Evolutionary conservation across 768 basidiomycete species (phyloP).

Genomic region (Flagelloscypha sp.): DNA sequence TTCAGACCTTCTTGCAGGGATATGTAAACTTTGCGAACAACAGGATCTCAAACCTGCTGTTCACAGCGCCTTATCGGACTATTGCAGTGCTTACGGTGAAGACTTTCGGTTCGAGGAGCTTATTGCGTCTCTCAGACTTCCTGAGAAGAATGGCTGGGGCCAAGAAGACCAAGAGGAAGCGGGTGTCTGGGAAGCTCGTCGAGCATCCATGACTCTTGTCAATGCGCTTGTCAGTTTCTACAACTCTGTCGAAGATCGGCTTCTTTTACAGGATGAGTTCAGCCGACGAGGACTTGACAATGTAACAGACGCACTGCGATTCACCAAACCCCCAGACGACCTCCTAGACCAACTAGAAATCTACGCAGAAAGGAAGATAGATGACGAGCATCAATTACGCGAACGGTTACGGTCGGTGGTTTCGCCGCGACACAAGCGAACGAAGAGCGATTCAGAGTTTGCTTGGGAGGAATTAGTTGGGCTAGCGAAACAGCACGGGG

Average conservation of each 20-base stretch:
- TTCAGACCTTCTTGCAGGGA: conserved; percentile 75
- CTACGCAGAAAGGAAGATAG: conserved; percentile 83
- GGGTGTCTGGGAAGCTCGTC: conserved; percentile 75
- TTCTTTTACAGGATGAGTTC: conserved; percentile 77
- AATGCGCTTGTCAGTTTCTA: conserved; percentile 75
- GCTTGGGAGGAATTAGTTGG: conserved; percentile 54
- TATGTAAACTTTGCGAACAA: conserved; percentile 63
- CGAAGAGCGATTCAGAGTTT: conserved; percentile 42
- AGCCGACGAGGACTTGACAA: conserved; percentile 76
- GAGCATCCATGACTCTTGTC: conserved; percentile 66
- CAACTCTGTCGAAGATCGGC: conserved; percentile 69
- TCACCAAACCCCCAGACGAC: conserved; percentile 65
- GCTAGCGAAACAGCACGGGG: conserved; percentile 52
- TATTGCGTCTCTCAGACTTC: conserved; percentile 51
- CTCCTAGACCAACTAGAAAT: conserved; percentile 75
- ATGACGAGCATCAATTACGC: conserved; percentile 81
- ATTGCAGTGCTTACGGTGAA: conserved; percentile 61
- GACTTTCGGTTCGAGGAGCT: conserved; percentile 74
- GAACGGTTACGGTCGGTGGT: conserved; percentile 43
- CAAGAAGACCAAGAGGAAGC: conserved; percentile 45
- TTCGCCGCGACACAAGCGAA: conserved; percentile 21
- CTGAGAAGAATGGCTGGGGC: conserved; percentile 33
- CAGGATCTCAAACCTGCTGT: conserved; percentile 74
- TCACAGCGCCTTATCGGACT: conserved; percentile 74
- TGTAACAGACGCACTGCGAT: conserved; percentile 72